Percentiles rank a stretch among this genome's conserved stretches.
phyloP scores from a whole-genome alignment of 2,329 filamentous ascomycete genomes.

The Ceratocystiopsis sp. region DNA sequence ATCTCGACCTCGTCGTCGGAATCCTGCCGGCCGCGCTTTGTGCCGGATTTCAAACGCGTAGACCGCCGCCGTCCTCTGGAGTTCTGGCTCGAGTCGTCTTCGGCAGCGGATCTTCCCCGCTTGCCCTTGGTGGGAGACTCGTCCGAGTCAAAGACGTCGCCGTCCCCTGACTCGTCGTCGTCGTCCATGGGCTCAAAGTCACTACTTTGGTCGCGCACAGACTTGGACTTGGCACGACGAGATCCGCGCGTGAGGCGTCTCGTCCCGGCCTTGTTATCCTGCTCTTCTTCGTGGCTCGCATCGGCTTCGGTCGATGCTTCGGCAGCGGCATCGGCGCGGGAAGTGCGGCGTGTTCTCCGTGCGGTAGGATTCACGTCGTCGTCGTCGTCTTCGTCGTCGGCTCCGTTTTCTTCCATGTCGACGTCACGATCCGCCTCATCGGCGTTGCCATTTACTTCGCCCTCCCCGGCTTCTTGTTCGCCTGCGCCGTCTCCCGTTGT shows the following conservation, averaged over 20 bases:
- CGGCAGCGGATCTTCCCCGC: constrained; percentile 1
- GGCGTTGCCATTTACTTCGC: constrained; percentile 1
- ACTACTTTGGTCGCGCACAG: constrained; percentile 36
- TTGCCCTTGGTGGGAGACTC: constrained; percentile 15
- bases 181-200: constrained; percentile 41
- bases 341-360: constrained; percentile 16
- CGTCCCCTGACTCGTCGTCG: constrained; percentile 42
- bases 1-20: constrained; percentile 42
- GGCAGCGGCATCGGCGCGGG: constrained; percentile 1
- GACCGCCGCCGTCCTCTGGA: constrained; percentile 29
- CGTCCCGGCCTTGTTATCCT: background rate
- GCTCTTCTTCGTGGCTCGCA: constrained; percentile 5
- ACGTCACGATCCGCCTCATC: constrained; percentile 16
- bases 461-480: background rate
- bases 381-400: constrained; percentile 9
- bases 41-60: constrained; percentile 20
- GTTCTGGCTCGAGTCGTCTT: constrained; percentile 28
- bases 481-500: constrained; percentile 5
- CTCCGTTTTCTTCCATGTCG: constrained; percentile 25
- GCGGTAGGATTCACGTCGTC: constrained; percentile 18
- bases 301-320: background rate
- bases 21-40: constrained; percentile 28
- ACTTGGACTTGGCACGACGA: constrained; percentile 25
- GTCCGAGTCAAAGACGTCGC: constrained; percentile 23
- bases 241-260: constrained; percentile 32